phyloP scores from a whole-genome alignment of 2,329 filamentous ascomycete genomes.

The Thermochaetoides dissita region DNA sequence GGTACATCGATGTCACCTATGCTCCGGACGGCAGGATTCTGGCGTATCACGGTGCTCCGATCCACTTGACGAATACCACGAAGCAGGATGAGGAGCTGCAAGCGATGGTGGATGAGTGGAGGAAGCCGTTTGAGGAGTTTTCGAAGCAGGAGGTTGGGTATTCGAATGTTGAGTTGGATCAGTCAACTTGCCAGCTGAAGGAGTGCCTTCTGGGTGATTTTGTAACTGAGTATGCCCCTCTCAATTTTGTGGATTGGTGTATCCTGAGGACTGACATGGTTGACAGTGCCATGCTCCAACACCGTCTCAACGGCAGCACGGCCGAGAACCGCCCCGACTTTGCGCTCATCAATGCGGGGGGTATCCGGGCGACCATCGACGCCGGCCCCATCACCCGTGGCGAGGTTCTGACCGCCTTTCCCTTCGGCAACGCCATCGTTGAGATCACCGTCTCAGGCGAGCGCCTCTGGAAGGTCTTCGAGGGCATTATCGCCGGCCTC shows the following conservation, averaged over 20 bases:
- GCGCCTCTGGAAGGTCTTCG: constrained; percentile 41
- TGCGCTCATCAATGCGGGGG: constrained; percentile 49
- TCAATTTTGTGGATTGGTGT: neutral
- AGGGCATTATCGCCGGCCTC: constrained; percentile 41
- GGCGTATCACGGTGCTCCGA: constrained; percentile 47
- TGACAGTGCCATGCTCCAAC: constrained; percentile 43
- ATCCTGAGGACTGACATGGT: constrained; percentile 9
- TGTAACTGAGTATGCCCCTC: constrained; percentile 31
- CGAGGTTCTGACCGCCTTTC: constrained; percentile 49
- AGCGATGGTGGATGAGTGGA: constrained; percentile 43
- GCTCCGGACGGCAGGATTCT: constrained; percentile 46
- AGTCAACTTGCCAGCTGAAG: constrained; percentile 39
- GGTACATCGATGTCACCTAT: constrained; percentile 53
- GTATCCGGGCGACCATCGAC: constrained; percentile 50
- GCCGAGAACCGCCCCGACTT: constrained; percentile 33
- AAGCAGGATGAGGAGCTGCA: constrained; percentile 42
- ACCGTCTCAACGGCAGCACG: constrained; percentile 36
- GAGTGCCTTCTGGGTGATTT: constrained; percentile 47
- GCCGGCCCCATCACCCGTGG: constrained; percentile 47
- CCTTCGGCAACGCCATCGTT: constrained; percentile 51
- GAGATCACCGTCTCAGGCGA: constrained; percentile 40
- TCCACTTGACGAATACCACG: constrained; percentile 49
- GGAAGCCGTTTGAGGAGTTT: constrained; percentile 46
- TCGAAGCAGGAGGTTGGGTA: constrained; percentile 42
- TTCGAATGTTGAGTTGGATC: constrained; percentile 42